phyloP scores from a whole-genome alignment of 1,284 basidiomycete species.

The Marasmius oreades region DNA sequence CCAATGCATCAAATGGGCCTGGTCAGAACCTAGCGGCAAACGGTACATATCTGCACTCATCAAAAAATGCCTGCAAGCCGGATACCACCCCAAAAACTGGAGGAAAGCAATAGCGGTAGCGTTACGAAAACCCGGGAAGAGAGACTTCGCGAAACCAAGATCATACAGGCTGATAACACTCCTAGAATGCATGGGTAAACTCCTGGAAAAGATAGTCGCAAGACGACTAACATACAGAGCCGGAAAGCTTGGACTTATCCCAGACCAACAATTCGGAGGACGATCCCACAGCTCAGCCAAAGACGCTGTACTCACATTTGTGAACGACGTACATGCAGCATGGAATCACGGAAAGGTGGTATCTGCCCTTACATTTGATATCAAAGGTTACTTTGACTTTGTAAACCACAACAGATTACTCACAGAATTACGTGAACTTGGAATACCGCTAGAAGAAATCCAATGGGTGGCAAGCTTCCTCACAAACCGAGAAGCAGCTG shows the following conservation, averaged over 20 bases:
- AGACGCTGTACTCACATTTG: slow-evolving; percentile 22
- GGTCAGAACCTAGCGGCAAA: neutral
- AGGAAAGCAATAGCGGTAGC: slow-evolving; percentile 20
- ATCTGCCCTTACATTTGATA: slow-evolving; percentile 25
- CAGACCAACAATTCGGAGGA: slow-evolving; percentile 24
- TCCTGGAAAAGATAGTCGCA: slow-evolving; percentile 24
- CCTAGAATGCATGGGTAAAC: slow-evolving; percentile 25
- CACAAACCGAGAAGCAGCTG: slow-evolving; percentile 18
- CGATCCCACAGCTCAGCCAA: slow-evolving; percentile 18
- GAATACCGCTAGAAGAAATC: slow-evolving; percentile 14
- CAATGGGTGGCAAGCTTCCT: slow-evolving; percentile 16
- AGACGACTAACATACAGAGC: slow-evolving; percentile 17
- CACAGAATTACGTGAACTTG: slow-evolving; percentile 11
- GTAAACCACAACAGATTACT: slow-evolving; percentile 21
- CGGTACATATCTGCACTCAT: slow-evolving; percentile 10
- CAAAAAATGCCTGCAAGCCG: slow-evolving; percentile 21
- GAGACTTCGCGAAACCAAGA: slow-evolving; percentile 24
- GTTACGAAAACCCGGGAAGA: slow-evolving; percentile 22
- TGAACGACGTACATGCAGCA: slow-evolving; percentile 24
- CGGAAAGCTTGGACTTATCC: slow-evolving; percentile 18
- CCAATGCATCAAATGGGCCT: slow-evolving; percentile 17
- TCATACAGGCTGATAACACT: slow-evolving; percentile 26
- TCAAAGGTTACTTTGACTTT: slow-evolving; percentile 28
- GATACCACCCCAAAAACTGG: no score
- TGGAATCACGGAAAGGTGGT: slow-evolving; percentile 20